Evolutionary conservation across 164 flowering plant species (phyloP).

Genomic region (Aristolochia fimbriata): DNA sequence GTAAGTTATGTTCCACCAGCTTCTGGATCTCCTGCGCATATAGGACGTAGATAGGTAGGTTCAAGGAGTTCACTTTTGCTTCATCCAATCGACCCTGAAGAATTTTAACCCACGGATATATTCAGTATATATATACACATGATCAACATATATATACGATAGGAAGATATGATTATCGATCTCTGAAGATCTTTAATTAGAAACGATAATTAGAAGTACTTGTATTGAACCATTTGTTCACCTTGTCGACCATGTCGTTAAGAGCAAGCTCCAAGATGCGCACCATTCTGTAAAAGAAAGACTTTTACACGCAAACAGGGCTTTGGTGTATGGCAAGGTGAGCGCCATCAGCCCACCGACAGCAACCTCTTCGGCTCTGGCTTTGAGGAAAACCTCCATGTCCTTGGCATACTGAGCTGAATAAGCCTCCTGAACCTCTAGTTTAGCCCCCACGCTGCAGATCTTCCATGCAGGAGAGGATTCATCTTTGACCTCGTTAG

Average conservation of each 20-base stretch:
- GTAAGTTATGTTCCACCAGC: conserved; percentile 6
- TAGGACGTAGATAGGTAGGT: conserved; percentile 15
- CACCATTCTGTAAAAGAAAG: not conserved
- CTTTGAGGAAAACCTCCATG: conserved; percentile 8
- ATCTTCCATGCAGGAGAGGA: conserved; percentile 13
- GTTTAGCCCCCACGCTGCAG: conserved; percentile 1
- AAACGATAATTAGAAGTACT: not conserved
- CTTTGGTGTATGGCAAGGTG: not conserved
- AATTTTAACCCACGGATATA: too few species aligned
- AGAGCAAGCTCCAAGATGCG: conserved; percentile 1
- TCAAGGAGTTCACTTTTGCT: conserved; percentile 14
- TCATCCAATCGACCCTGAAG: conserved; percentile 13
- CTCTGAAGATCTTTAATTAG: not conserved
- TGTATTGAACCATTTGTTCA: not conserved
- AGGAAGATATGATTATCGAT: too few species aligned
- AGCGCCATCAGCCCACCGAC: conserved; percentile 13
- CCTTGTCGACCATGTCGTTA: conserved; percentile 2
- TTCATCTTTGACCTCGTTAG: conserved; percentile 10
- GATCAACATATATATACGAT: not conserved
- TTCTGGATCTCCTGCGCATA: conserved; percentile 3
- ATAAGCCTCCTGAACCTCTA: conserved; percentile 14
- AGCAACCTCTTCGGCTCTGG: conserved; percentile 16
- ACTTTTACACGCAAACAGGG: not conserved
- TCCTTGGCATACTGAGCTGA: conserved; percentile 14
- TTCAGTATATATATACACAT: too few species aligned